phyloP scores from a whole-genome alignment of 768 basidiomycete genomes.

The Fibroporia radiculosa region DNA sequence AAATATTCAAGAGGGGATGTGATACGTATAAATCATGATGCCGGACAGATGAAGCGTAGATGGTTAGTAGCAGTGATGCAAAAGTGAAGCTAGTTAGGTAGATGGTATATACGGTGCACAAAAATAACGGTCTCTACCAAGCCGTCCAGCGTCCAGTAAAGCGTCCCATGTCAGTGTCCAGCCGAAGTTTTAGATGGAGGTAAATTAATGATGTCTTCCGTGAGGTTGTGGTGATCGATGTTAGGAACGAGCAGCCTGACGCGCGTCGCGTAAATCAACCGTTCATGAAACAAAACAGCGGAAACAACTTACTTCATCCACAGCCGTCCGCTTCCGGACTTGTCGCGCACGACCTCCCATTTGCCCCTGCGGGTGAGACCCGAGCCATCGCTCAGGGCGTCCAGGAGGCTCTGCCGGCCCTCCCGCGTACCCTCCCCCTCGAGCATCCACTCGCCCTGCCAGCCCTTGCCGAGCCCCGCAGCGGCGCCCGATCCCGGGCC shows the following conservation, averaged over 20 bases:
- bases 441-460: slow-evolving; percentile 75
- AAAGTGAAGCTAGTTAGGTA: too few relatives aligned
- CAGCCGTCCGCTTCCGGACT: slow-evolving; percentile 46
- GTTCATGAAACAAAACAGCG: neutral
- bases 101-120: too few relatives aligned
- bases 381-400: slow-evolving; percentile 38
- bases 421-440: slow-evolving; percentile 72
- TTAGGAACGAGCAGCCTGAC: slow-evolving; percentile 13
- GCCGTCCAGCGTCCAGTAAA: too few relatives aligned
- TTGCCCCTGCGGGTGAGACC: slow-evolving; percentile 18
- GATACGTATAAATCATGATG: too few relatives aligned
- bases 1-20: too few relatives aligned
- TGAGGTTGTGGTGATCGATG: slow-evolving; percentile 8
- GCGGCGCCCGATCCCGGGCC: slow-evolving; percentile 16
- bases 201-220: neutral
- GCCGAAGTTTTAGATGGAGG: neutral
- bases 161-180: neutral
- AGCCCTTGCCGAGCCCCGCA: slow-evolving; percentile 50
- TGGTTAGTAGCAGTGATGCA: too few relatives aligned
- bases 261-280: neutral
- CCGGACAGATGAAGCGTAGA: too few relatives aligned
- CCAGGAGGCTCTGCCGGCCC: slow-evolving; percentile 47
- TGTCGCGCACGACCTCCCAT: slow-evolving; percentile 59
- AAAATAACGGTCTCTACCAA: too few relatives aligned
- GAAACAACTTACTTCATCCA: slow-evolving; percentile 50